A percentile compares a stretch with the other conserved stretches of the same genome.
Evolutionary conservation across 805 yeast species (phyloP).

Genomic region (Lipomyces spencermartinsiae): DNA sequence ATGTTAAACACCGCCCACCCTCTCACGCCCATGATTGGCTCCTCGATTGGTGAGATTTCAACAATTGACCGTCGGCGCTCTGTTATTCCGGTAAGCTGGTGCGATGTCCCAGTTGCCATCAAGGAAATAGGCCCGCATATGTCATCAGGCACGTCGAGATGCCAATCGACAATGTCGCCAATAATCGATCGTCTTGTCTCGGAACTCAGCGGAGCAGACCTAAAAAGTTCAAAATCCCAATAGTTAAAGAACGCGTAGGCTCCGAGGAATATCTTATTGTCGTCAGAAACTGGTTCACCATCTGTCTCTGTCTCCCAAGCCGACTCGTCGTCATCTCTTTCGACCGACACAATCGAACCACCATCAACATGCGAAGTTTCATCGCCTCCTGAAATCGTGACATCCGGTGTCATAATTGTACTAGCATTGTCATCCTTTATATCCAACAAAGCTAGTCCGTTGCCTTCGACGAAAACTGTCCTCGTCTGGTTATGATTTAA

Average conservation of each 20-base stretch:
- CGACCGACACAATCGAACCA: not conserved
- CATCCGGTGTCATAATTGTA: not conserved
- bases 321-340: conserved; percentile 11
- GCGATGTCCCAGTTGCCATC: conserved; percentile 31
- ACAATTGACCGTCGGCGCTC: conserved; percentile 35
- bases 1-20: conserved; percentile 36
- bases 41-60: conserved; percentile 33
- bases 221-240: conserved; percentile 38
- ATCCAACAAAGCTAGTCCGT: not conserved
- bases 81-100: conserved; percentile 34
- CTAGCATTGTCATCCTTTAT: not conserved
- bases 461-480: not conserved
- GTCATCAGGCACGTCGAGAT: conserved; percentile 31
- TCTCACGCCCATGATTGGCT: conserved; percentile 33
- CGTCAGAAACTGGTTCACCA: not conserved
- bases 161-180: conserved; percentile 38
- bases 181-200: conserved; percentile 35
- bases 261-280: conserved; percentile 19
- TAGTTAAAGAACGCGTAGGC: conserved; percentile 36
- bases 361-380: not conserved
- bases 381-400: not conserved
- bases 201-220: conserved; percentile 31
- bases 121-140: conserved; percentile 31
- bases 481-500: not conserved
- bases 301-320: conserved; percentile 19